Conservation (phyloP, 139 green algal genomes). For the Chlamydomonas urium region DNA sequence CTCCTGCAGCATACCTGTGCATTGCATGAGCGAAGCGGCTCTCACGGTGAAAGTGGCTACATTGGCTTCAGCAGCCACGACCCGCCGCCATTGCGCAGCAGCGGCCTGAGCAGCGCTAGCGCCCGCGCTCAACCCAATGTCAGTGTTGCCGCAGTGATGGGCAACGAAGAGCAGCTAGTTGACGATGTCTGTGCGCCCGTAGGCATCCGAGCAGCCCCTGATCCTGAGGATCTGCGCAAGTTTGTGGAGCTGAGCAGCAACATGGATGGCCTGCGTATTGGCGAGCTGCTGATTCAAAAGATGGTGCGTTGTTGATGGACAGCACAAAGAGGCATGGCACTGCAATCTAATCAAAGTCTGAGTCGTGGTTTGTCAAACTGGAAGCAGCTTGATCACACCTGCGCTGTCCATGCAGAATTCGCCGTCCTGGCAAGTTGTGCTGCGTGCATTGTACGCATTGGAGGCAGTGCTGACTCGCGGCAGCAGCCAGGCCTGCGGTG, state of each 20-base stretch:
- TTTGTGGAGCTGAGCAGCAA: constrained; percentile 62
- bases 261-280: constrained; percentile 59
- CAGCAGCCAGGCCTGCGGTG: constrained; percentile 45
- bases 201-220: constrained; percentile 59
- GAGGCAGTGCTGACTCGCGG: constrained; percentile 62
- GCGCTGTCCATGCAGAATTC: constrained; percentile 17
- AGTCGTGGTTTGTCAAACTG: too few species aligned
- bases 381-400: too few species aligned
- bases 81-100: background rate
- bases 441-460: constrained; percentile 68
- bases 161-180: constrained; percentile 48
- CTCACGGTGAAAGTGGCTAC: constrained; percentile 3
- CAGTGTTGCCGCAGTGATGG: constrained; percentile 22
- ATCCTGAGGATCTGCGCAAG: constrained; percentile 49
- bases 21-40: background rate
- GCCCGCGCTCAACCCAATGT: constrained; percentile 6
- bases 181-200: constrained; percentile 51
- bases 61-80: background rate
- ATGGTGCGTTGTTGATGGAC: constrained; percentile 54
- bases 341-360: too few species aligned
- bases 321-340: too few species aligned
- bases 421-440: constrained; percentile 53
- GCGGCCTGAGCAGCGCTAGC: background rate
- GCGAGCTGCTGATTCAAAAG: constrained; percentile 57
- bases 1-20: background rate